phyloP scores from a whole-genome alignment of 106 monocot genomes.

The Platanthera guangdongensis region DNA sequence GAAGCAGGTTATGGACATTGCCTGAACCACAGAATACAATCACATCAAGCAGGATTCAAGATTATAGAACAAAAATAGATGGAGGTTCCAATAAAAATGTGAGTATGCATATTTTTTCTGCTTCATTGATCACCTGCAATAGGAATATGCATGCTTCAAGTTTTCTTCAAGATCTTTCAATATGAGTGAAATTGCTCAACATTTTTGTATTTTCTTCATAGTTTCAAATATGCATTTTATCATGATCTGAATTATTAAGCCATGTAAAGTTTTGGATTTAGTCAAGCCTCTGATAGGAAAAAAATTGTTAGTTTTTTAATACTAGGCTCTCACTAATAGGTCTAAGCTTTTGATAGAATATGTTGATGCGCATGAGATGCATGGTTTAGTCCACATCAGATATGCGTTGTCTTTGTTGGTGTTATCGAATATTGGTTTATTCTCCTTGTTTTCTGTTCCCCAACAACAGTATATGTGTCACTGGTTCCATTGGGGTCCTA shows the following conservation, averaged over 20 bases:
- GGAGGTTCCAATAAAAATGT: constrained; percentile 7
- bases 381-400: too few species aligned
- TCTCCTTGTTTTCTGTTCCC: too few species aligned
- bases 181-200: not conserved
- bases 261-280: too few species aligned
- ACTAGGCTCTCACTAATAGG: too few species aligned
- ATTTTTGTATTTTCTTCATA: not conserved
- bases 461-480: too few species aligned
- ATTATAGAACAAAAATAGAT: not conserved
- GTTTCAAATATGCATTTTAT: not conserved
- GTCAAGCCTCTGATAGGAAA: too few species aligned
- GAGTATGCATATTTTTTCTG: not conserved
- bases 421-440: too few species aligned
- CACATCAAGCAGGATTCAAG: not conserved
- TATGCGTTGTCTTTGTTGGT: too few species aligned
- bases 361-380: too few species aligned
- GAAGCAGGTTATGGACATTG: constrained; percentile 6
- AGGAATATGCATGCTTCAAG: not conserved
- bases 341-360: too few species aligned
- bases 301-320: too few species aligned
- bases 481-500: too few species aligned
- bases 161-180: not conserved
- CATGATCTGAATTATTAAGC: not conserved
- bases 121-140: not conserved
- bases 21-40: not conserved